phyloP scores from a whole-genome alignment of 2,329 filamentous ascomycete species.

The Paracamarosporium sp. region DNA sequence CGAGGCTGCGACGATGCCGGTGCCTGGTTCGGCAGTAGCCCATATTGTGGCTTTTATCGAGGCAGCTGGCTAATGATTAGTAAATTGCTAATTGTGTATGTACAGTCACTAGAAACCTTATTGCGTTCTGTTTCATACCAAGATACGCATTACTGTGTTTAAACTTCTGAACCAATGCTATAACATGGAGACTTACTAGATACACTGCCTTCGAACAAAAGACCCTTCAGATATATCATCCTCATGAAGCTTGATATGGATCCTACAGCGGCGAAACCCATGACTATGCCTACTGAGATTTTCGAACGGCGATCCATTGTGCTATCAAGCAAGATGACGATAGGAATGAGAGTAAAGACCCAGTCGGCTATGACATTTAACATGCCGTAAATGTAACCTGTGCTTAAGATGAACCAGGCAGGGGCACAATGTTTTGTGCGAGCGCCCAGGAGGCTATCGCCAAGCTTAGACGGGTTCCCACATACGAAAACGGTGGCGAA shows the following conservation, averaged over 20 bases:
- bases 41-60: constrained; percentile 51
- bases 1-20: constrained; percentile 58
- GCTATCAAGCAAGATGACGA: constrained; percentile 44
- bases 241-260: constrained; percentile 40
- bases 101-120: background rate
- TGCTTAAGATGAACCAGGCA: constrained; percentile 23
- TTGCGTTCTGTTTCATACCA: background rate
- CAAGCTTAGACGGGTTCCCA: constrained; percentile 33
- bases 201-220: constrained; percentile 19
- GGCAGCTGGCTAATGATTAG: constrained; percentile 28
- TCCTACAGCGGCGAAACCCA: constrained; percentile 50
- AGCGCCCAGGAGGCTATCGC: constrained; percentile 22
- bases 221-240: constrained; percentile 39
- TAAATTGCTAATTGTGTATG: background rate
- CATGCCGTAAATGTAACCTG: constrained; percentile 40
- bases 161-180: background rate
- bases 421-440: constrained; percentile 30
- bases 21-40: constrained; percentile 58
- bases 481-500: constrained; percentile 39
- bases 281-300: constrained; percentile 53
- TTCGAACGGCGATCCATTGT: constrained; percentile 55
- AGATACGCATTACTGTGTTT: background rate
- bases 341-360: constrained; percentile 44
- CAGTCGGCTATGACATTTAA: constrained; percentile 43
- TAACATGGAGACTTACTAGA: constrained; percentile 12